Percentiles rank a stretch among this genome's conserved stretches.
phyloP scores from a whole-genome alignment of 495 filamentous ascomycete species.

The Talaromyces borbonicus region DNA sequence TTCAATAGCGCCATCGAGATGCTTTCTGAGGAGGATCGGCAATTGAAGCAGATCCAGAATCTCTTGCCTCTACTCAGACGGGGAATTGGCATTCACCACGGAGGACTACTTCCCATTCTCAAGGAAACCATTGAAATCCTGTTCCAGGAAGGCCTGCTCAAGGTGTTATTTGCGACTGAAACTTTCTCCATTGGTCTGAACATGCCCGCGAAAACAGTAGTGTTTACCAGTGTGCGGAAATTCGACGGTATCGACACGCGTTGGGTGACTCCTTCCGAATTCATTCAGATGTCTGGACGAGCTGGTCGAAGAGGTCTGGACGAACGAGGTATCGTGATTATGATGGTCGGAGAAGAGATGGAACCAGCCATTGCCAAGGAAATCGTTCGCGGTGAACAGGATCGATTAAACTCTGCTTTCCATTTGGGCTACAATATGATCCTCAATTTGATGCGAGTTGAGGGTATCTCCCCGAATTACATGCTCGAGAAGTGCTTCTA shows the following conservation, averaged over 20 bases:
- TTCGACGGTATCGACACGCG: slow-evolving; percentile 77
- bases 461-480: slow-evolving; percentile 91
- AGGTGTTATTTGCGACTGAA: slow-evolving; percentile 94
- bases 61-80: slow-evolving; percentile 81
- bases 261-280: slow-evolving; percentile 90
- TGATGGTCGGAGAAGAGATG: slow-evolving; percentile 97
- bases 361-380: slow-evolving; percentile 87
- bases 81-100: slow-evolving; percentile 96
- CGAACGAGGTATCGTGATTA: slow-evolving; percentile 96
- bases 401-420: slow-evolving; percentile 94
- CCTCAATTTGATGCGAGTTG: slow-evolving; percentile 87
- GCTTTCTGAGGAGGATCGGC: slow-evolving; percentile 82
- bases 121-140: slow-evolving; percentile 99
- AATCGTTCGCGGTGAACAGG: slow-evolving; percentile 92
- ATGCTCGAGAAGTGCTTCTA: slow-evolving; percentile 97
- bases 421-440: slow-evolving; percentile 99
- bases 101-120: slow-evolving; percentile 85
- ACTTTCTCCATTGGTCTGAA: slow-evolving; percentile 98
- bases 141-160: slow-evolving; percentile 96
- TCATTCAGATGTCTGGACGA: slow-evolving; percentile 96
- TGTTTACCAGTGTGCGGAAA: slow-evolving; percentile 93
- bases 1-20: slow-evolving; percentile 84
- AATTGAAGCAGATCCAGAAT: slow-evolving; percentile 80
- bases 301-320: slow-evolving; percentile 94
- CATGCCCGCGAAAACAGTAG: slow-evolving; percentile 98